Base-by-base conservation (phyloP, 306 rosid genomes). In the Trichosanthes truncata region DNA sequence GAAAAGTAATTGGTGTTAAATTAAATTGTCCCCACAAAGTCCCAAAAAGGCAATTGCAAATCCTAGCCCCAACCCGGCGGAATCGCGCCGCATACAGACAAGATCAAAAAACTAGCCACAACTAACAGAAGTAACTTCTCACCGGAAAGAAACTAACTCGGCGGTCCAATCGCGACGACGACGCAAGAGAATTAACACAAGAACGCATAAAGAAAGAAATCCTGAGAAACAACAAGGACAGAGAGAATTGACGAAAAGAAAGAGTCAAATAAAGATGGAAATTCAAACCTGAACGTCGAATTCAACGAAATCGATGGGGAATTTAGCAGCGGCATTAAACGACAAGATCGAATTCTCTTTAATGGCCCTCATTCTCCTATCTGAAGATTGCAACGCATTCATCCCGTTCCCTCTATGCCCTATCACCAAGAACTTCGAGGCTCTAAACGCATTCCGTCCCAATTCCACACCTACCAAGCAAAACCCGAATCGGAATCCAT, bases 381-480 rank as follows among this genome's bases (percentile, higher is more conserved):
- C 91, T 3, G 89, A 23, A 21, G 89, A 85, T 77, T 88, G 89
- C 40, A 86, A 53, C 74, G 60, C 82, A 87, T 88, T 88, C 91
- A 88, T 88, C 21, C 91, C 91, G 48, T 63, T 78, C 45, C 91
- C 91, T 78, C 91, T 81, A 79, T 88, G 91, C 46, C 91, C 91
- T 6, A 88, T 86, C 76, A 88, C 84, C 26, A 81, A n/a, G 53
- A 88, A 86, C 78, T 83, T 88, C 3, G 89, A 83, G 33, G 62
- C 66, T 65, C 76, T 55, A 21, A 76, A 13, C 3, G 83, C 84
- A 38, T 43, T 68, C 57, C 81, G 75, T 36, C 87, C 89, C 76
- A 84, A 26, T 48, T 88, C 91, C 76, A 82, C 85, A 0, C 84
- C 91, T 88, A 13, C 74, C n/a, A 14, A 9, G 48, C 25, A 9